These are phyloP conservation scores for Camelina sativa DNA, from an alignment of 345 rosid species.

Conservation along the genomic window DNA sequence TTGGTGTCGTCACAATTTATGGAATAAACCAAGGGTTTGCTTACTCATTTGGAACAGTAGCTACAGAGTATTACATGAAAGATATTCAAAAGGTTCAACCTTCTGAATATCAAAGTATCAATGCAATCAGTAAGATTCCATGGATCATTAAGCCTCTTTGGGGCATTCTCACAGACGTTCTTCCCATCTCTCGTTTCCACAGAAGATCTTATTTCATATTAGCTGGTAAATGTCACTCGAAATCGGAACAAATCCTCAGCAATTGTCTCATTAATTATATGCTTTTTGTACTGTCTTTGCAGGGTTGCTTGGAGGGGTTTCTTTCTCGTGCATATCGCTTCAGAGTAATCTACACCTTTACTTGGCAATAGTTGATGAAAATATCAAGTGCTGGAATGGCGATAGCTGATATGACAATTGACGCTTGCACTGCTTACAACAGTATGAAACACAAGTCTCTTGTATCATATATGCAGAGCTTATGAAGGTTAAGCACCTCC, in stretches of 20 bases:
- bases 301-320: constrained; percentile 74
- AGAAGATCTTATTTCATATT: constrained; percentile 86
- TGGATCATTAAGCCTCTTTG: constrained; percentile 94
- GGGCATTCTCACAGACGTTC: constrained; percentile 94
- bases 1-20: constrained; percentile 72
- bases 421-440: constrained; percentile 91
- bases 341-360: constrained; percentile 69
- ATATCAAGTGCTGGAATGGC: constrained; percentile 81
- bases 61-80: constrained; percentile 92
- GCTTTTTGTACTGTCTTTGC: constrained; percentile 37
- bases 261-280: neutral
- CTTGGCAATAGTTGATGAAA: constrained; percentile 70
- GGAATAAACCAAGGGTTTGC: constrained; percentile 93
- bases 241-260: neutral
- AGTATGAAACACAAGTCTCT: constrained; percentile 72
- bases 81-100: constrained; percentile 98
- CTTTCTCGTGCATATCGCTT: constrained; percentile 71
- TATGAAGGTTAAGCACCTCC: constrained; percentile 78
- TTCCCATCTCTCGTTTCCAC: constrained; percentile 80
- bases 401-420: constrained; percentile 90
- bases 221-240: constrained; percentile 55
- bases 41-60: constrained; percentile 75
- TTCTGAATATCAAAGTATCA: constrained; percentile 77
- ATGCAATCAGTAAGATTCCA: constrained; percentile 74
- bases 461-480: constrained; percentile 92